Evolutionary conservation across 768 basidiomycete species (phyloP).

Genomic region (Mycena vitilis): DNA sequence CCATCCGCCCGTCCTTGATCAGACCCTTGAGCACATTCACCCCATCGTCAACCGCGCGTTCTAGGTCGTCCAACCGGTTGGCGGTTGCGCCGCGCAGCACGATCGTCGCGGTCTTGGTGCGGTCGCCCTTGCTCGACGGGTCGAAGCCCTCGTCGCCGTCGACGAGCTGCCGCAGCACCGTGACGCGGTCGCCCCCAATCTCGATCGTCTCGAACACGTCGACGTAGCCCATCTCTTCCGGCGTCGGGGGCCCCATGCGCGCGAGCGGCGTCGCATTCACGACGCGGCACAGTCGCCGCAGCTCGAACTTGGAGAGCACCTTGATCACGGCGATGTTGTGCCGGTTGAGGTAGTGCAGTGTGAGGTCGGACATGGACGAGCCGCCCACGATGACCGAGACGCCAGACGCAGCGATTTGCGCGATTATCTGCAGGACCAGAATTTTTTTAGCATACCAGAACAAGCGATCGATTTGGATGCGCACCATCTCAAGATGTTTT

Average conservation of each 20-base stretch:
- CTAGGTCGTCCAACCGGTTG: constrained; percentile 94
- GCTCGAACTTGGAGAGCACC: constrained; percentile 97
- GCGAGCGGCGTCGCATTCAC: constrained; percentile 97
- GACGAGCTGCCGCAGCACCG: constrained; percentile 88
- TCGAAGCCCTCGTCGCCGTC: constrained; percentile 75
- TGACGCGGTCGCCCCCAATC: constrained; percentile 97
- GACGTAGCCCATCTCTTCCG: constrained; percentile 94
- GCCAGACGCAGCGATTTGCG: constrained; percentile 96
- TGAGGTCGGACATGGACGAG: constrained; percentile 93
- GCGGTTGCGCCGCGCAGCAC: constrained; percentile 95
- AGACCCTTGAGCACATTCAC: constrained; percentile 95
- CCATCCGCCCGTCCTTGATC: constrained; percentile 88
- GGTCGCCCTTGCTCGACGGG: constrained; percentile 64
- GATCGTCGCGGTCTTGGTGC: constrained; percentile 91
- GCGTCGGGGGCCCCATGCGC: constrained; percentile 93
- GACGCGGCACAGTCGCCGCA: constrained; percentile 93
- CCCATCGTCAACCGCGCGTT: constrained; percentile 96
- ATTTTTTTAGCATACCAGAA: background rate
- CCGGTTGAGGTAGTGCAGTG: constrained; percentile 95
- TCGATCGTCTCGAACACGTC: constrained; percentile 97
- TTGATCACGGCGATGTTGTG: constrained; percentile 95
- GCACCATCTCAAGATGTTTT: constrained; percentile 91
- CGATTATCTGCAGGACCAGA: constrained; percentile 76
- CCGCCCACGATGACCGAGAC: constrained; percentile 96
- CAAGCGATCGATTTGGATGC: constrained; percentile 9